A percentile compares a stretch with the other conserved stretches of the same genome.
These are phyloP conservation scores for Wickerhamomyces silvicola DNA, from an alignment of 805 yeast genomes.

Conservation along the genomic window DNA sequence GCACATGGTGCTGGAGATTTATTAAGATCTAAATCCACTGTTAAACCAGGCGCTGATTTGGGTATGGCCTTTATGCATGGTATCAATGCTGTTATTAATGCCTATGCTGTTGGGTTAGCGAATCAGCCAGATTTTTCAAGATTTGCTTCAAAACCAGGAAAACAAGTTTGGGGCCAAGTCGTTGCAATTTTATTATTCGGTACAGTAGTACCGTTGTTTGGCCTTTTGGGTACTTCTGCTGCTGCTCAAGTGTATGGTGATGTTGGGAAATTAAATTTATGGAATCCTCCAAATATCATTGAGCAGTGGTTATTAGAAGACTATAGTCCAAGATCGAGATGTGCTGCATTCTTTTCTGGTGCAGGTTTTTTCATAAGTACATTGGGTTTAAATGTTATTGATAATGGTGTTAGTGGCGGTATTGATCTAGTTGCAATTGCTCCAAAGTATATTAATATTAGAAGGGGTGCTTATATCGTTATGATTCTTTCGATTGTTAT, in stretches of 20 bases:
- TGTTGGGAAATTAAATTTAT: conserved; percentile 22
- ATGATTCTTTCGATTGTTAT: conserved; percentile 63
- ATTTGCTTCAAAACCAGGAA: conserved; percentile 32
- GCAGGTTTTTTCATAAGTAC: conserved; percentile 29
- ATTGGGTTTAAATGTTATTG: conserved; percentile 31
- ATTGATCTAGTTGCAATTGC: conserved; percentile 40
- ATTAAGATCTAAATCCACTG: conserved; percentile 22
- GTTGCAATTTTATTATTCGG: conserved; percentile 32
- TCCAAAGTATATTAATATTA: conserved; percentile 53
- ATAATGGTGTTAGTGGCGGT: conserved; percentile 41
- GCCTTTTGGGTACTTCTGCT: conserved; percentile 39
- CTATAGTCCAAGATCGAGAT: conserved; percentile 34
- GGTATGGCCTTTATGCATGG: conserved; percentile 27
- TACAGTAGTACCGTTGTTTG: conserved; percentile 38
- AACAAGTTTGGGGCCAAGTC: conserved; percentile 32
- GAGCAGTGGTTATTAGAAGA: conserved; percentile 33
- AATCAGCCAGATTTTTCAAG: conserved; percentile 30
- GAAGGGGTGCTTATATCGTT: conserved; percentile 61
- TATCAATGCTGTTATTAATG: conserved; percentile 23
- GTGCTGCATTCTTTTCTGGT: conserved; percentile 41
- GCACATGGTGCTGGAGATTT: conserved; percentile 29
- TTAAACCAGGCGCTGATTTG: conserved; percentile 23
- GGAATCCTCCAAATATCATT: conserved; percentile 42
- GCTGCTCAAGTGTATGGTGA: conserved; percentile 32
- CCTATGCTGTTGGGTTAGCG: conserved; percentile 25